phyloP scores from a whole-genome alignment of 352 stramenopile species.

The Globisporangium irregulare region DNA sequence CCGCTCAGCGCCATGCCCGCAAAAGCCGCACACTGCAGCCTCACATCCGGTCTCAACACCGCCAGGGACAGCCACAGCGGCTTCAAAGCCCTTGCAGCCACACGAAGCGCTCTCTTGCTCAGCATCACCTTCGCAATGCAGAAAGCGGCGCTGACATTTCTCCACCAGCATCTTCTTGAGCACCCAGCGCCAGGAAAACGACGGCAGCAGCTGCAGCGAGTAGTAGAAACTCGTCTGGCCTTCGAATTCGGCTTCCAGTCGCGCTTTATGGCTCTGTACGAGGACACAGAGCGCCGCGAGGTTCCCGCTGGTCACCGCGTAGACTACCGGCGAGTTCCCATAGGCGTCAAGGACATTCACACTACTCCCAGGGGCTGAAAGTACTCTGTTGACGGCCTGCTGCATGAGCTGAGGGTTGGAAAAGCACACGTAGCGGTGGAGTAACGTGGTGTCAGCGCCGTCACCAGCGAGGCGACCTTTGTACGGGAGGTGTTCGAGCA shows the following conservation, averaged over 20 bases:
- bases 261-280: slow-evolving; percentile 19
- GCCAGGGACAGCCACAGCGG: neutral
- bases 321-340: slow-evolving; percentile 44
- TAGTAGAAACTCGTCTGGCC: slow-evolving; percentile 66
- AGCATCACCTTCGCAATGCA: slow-evolving; percentile 42
- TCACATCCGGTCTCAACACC: neutral
- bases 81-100: slow-evolving; percentile 64
- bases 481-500: slow-evolving; percentile 33
- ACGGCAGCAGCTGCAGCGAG: slow-evolving; percentile 46
- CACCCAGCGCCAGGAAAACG: slow-evolving; percentile 41
- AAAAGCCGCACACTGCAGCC: slow-evolving; percentile 38
- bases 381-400: slow-evolving; percentile 25
- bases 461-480: slow-evolving; percentile 45
- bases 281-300: slow-evolving; percentile 36
- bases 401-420: slow-evolving; percentile 19
- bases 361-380: slow-evolving; percentile 12
- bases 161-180: slow-evolving; percentile 28
- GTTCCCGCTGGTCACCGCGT: slow-evolving; percentile 25
- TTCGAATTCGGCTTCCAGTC: slow-evolving; percentile 69
- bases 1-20: slow-evolving; percentile 25
- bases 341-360: slow-evolving; percentile 38
- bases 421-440: slow-evolving; percentile 55
- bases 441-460: slow-evolving; percentile 37
- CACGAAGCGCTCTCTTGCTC: slow-evolving; percentile 18
- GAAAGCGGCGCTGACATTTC: slow-evolving; percentile 36